phyloP scores from a whole-genome alignment of 1,139 yeast genomes.

The Zygoascus meyerae region DNA sequence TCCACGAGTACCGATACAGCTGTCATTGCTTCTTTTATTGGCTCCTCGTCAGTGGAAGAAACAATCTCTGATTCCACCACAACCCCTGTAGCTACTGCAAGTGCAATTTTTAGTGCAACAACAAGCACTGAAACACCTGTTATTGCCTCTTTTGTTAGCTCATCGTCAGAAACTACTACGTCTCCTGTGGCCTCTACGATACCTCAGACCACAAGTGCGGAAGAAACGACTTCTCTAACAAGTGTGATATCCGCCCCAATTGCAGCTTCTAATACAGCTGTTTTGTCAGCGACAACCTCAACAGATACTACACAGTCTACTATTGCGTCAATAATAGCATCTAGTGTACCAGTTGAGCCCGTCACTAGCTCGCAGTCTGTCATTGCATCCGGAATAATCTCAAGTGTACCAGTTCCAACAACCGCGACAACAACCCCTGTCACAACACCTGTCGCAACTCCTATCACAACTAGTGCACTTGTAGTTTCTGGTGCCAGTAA shows the following conservation, averaged over 20 bases:
- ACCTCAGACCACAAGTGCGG: no score
- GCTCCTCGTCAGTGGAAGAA: background rate
- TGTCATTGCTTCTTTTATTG: background rate
- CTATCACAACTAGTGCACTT: background rate
- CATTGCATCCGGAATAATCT: background rate
- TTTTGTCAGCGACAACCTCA: background rate
- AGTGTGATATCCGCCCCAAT: background rate
- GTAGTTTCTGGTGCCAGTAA: background rate
- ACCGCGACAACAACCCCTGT: background rate
- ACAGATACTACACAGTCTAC: background rate
- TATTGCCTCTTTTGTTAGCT: background rate
- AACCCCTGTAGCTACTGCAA: background rate
- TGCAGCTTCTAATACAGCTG: background rate
- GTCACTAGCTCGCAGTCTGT: no score
- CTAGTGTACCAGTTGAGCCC: no score
- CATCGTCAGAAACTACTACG: no score
- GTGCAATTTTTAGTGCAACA: background rate
- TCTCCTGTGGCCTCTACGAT: no score
- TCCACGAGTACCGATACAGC: background rate
- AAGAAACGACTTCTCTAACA: background rate
- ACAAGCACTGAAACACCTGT: background rate
- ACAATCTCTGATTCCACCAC: background rate
- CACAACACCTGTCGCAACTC: background rate
- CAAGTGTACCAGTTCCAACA: constrained; percentile 2
- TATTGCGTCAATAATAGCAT: no score